phyloP scores from a whole-genome alignment of 2,329 filamentous ascomycete species.

The Ophiostoma montium region DNA sequence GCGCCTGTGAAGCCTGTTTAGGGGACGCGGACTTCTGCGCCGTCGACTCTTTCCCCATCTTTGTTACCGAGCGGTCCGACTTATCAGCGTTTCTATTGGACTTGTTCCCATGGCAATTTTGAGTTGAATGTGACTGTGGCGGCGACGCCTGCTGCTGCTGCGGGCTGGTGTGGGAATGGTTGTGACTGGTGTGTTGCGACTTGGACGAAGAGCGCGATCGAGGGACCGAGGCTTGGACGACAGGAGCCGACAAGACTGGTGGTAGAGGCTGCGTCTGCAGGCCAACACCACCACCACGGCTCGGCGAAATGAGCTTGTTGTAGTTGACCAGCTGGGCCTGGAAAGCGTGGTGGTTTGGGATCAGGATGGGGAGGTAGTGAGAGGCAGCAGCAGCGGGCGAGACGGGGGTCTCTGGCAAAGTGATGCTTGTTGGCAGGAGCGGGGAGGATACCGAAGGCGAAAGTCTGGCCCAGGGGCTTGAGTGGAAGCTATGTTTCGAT shows the following conservation, averaged over 20 bases:
- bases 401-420: constrained; percentile 15
- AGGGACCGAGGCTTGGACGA: constrained; percentile 37
- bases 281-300: constrained; percentile 35
- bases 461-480: constrained; percentile 26
- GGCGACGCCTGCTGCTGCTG: constrained; percentile 5
- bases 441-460: constrained; percentile 16
- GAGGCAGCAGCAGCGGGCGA: constrained; percentile 8
- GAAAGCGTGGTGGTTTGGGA: constrained; percentile 46
- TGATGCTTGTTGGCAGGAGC: constrained; percentile 9
- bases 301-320: constrained; percentile 48
- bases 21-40: constrained; percentile 27
- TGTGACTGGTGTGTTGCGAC: constrained; percentile 28
- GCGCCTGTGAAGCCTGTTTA: constrained; percentile 3
- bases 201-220: constrained; percentile 47
- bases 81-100: constrained; percentile 40
- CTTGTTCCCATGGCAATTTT: constrained; percentile 52
- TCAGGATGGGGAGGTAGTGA: constrained; percentile 30
- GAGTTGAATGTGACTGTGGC: constrained; percentile 7
- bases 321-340: constrained; percentile 50
- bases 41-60: constrained; percentile 36
- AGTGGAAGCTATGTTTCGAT: constrained; percentile 32
- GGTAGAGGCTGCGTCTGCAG: constrained; percentile 42
- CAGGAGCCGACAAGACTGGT: constrained; percentile 39
- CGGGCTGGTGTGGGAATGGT: background rate
- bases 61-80: constrained; percentile 47